Conservation (phyloP, 1,284 basidiomycete species). For the Cerrena zonata region DNA sequence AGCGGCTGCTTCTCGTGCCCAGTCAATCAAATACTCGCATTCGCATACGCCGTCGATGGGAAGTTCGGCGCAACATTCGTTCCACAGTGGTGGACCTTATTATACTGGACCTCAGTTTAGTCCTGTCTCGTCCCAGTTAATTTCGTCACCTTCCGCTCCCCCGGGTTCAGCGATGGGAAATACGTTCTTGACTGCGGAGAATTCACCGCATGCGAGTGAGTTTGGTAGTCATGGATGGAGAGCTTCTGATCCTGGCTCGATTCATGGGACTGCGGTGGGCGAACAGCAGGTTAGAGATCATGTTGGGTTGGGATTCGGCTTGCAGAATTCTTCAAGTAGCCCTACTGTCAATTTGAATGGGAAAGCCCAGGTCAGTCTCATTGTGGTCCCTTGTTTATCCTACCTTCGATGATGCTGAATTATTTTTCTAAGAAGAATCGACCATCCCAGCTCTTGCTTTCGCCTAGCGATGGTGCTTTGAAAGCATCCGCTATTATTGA, state of each 20-base stretch:
- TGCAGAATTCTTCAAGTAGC: conserved; percentile 7
- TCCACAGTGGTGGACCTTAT: conserved; percentile 20
- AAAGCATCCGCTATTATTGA: conserved; percentile 33
- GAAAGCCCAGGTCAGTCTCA: background rate
- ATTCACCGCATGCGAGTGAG: conserved; percentile 31
- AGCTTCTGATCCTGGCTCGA: conserved; percentile 26
- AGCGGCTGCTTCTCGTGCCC: conserved; percentile 32
- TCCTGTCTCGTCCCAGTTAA: conserved; percentile 10
- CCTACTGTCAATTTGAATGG: background rate
- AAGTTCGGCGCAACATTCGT: conserved; percentile 35
- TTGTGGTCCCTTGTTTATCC: background rate
- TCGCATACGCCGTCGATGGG: conserved; percentile 38
- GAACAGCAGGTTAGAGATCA: conserved; percentile 4
- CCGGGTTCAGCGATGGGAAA: conserved; percentile 18
- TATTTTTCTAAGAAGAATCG: conserved; percentile 27
- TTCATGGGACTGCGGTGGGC: background rate
- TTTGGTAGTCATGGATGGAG: conserved; percentile 23
- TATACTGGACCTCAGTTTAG: conserved; percentile 8
- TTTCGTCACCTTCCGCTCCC: conserved; percentile 15
- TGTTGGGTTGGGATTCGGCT: conserved; percentile 19
- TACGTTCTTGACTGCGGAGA: conserved; percentile 34
- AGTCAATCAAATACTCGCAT: conserved; percentile 32
- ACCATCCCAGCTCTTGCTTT: conserved; percentile 44
- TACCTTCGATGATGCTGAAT: background rate
- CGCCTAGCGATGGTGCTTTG: conserved; percentile 59